Base-by-base conservation (phyloP, 2,329 filamentous ascomycete genomes). In the Akanthomyces lecanii region DNA sequence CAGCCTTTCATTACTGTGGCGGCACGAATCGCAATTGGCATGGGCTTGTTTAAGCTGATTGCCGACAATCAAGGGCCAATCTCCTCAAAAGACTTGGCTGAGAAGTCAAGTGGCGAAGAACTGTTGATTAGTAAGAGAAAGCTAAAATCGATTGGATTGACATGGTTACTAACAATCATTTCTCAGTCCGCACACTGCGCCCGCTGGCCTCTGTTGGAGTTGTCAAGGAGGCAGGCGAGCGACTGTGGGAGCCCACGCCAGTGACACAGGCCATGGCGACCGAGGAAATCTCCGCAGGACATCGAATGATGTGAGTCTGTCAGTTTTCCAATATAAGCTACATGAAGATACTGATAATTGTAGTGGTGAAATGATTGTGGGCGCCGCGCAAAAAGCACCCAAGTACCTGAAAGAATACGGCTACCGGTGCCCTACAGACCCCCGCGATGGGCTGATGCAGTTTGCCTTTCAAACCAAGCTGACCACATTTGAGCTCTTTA, bases 231-330 rank as follows among this genome's bases (percentile, higher is more conserved):
- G 45, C 54, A 40, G 53, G 53, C 23, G 53, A 58, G 45, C 6
- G 53, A 40, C 23, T 33, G 10, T 63, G 61, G 61, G 40, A 38
- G 30, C 33, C 61, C 2, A 58, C 33, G 5, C 53, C 45, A 16
- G 61, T 63, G 12, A 63, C 61, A 18, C 61, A 52, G 23, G 61
- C 61, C 44, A 63, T 63, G 61, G 53, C 61, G 18, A 54, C 36
- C 23, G 45, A 58, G 12, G 53, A 48, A 5, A 55, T 63, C 21
- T 40, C 61, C 21, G 53, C 61, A 23, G 53, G 61, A 11, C 45
- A 56, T 40, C 45, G 61, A 25, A 58, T 63, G 53, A 63, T 63
- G 61, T 63, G 11, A 45, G 52, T 45, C 16, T 16, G 2, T 1
- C 7, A 10, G 16, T 12, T 14, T 14, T 11, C 3, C 11, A 2